A percentile compares a stretch with the other conserved stretches of the same genome.
phyloP scores from a whole-genome alignment of 441 rosid genomes.

The Populus hybrid region DNA sequence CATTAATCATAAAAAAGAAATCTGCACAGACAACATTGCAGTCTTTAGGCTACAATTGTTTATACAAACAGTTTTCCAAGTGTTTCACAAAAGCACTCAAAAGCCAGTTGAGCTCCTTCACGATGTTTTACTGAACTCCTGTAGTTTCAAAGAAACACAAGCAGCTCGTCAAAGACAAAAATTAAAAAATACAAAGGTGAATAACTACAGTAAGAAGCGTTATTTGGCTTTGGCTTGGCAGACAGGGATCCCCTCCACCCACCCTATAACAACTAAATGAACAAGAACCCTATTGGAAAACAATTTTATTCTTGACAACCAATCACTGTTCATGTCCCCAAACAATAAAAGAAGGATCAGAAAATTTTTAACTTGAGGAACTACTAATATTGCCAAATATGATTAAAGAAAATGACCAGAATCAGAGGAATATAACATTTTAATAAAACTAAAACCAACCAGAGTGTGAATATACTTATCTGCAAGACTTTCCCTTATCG shows the following conservation, averaged over 20 bases:
- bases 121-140: slow-evolving; percentile 95
- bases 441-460: no score
- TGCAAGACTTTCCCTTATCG: no score
- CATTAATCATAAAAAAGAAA: background rate
- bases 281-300: background rate
- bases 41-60: background rate
- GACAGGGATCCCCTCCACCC: background rate
- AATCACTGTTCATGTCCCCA: background rate
- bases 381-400: no score
- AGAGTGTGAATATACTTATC: no score
- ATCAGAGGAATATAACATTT: no score
- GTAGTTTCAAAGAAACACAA: slow-evolving; percentile 23
- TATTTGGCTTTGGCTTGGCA: background rate
- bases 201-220: background rate
- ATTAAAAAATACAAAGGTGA: background rate
- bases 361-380: no score
- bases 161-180: background rate
- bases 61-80: slow-evolving; percentile 38
- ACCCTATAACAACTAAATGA: background rate
- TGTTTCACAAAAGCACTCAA: slow-evolving; percentile 85
- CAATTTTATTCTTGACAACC: background rate
- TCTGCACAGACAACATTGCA: background rate
- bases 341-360: no score
- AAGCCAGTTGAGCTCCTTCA: slow-evolving; percentile 95
- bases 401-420: no score